A percentile compares a stretch with the other conserved stretches of the same genome.
Evolutionary conservation across 805 yeast species (phyloP).

Genomic region (Saturnispora galanensis): DNA sequence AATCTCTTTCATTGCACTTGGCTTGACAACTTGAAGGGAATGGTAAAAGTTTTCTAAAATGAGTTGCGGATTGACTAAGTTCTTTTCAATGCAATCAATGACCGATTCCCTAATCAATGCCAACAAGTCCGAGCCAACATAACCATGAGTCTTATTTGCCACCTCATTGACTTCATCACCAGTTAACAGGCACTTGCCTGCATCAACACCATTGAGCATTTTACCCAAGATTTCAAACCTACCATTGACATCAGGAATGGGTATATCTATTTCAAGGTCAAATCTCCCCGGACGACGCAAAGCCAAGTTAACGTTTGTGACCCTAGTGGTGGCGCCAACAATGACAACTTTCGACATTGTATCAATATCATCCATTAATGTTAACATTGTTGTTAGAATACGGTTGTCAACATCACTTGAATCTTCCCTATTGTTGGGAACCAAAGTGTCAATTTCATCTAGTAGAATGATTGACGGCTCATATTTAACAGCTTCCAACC

Average conservation of each 20-base stretch:
- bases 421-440: constrained; percentile 78
- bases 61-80: constrained; percentile 29
- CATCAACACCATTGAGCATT: constrained; percentile 46
- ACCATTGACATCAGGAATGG: constrained; percentile 82
- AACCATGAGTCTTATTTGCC: constrained; percentile 85
- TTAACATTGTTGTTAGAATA: constrained; percentile 79
- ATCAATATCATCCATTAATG: constrained; percentile 72
- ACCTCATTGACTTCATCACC: constrained; percentile 48
- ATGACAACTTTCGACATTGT: constrained; percentile 45
- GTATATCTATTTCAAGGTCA: constrained; percentile 86
- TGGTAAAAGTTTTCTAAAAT: constrained; percentile 55
- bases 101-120: constrained; percentile 86
- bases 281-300: constrained; percentile 87
- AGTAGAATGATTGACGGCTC: constrained; percentile 85
- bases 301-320: constrained; percentile 84
- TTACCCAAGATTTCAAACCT: constrained; percentile 62
- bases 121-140: constrained; percentile 91
- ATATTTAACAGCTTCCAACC: constrained; percentile 73
- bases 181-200: constrained; percentile 36
- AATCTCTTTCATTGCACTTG: constrained; percentile 96
- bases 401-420: constrained; percentile 85
- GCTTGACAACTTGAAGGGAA: constrained; percentile 74
- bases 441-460: constrained; percentile 90
- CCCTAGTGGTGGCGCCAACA: constrained; percentile 90
- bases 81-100: constrained; percentile 66